Conservation (phyloP, 1,139 yeast species). For the Debaryomyces subglobosus region DNA sequence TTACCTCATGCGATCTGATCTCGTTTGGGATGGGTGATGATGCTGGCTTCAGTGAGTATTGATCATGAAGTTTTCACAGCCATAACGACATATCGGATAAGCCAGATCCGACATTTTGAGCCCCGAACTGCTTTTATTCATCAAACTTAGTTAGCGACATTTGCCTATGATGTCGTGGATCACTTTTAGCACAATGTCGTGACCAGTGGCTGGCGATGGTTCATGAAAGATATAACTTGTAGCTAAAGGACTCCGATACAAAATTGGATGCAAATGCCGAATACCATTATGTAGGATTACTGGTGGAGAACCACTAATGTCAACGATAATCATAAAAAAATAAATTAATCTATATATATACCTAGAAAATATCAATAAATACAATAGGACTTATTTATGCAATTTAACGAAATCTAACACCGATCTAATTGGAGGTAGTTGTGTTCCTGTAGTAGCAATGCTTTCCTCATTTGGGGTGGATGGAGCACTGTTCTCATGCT, state of each 20-base stretch:
- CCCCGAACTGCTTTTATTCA: neutral
- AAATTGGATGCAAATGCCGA: no score
- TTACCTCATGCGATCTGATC: neutral
- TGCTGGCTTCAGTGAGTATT: neutral
- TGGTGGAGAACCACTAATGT: no score
- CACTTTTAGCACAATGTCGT: no score
- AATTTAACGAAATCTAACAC: slow-evolving; percentile 37
- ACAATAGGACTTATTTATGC: slow-evolving; percentile 7
- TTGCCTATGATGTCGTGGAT: neutral
- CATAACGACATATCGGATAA: slow-evolving; percentile 1
- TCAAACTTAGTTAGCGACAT: neutral
- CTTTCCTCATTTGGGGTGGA: slow-evolving; percentile 18
- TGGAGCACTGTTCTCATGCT: slow-evolving; percentile 9
- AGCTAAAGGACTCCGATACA: no score
- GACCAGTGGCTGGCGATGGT: no score
- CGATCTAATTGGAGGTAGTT: slow-evolving; percentile 48
- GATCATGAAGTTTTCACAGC: neutral
- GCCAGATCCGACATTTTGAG: neutral
- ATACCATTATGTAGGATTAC: no score
- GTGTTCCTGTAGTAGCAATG: slow-evolving; percentile 47
- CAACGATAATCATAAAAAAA: neutral
- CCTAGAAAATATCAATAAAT: slow-evolving; percentile 7
- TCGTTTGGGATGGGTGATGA: neutral
- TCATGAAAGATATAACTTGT: no score
- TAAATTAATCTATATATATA: neutral